Base-by-base conservation (phyloP, 148 eudicot genomes). In the Linanthus parryae region DNA sequence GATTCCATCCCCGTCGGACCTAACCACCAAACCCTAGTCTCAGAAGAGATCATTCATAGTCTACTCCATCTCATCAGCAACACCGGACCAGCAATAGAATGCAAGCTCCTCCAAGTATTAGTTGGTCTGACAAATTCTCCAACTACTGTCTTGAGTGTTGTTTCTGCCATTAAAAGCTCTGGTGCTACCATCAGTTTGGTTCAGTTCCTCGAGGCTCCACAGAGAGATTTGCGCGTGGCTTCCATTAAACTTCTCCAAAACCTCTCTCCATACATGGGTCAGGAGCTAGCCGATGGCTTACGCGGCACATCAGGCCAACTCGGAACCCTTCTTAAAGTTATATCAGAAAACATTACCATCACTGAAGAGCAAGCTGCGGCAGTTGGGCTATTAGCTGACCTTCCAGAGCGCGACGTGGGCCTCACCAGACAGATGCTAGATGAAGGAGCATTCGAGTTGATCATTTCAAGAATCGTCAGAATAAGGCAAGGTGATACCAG, bases 331-430 rank as follows among this genome's bases (percentile, higher is more conserved):
- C 57, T 83, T 35, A 66, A 62, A 49, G 77, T 82, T 19, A 63
- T 75, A 59, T 64, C 76, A 1, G 84, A 87, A 22, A 62, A 68
- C 25, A 61, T 35, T 27, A 75, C 72, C 13, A 79, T 74, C 5
- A 73, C 85, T 0, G 95, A 91, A 65, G 95, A 88, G 72, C 98
- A 91, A 52, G 94, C 94, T 7, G 87, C 71, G 8, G 89, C 96
- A 27, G 82, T 68, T 55, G 77, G 83, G 15, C 82, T 91, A 29
- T 54, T 91, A 41, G 94, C 98, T 13, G 83, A 83, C 61, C 76
- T 91, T 13, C 89, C 95, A 1, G 84, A 81, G 66, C 65, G 68
- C 47, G 89, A 86, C 36, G 31, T 62, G 33, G 76, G 64, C 33
- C 84, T 91, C 50, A 81, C 95, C 3, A 57, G 70, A 30, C 79